phyloP scores from a whole-genome alignment of 1,139 yeast species.

The Saccharomyces hybrid region DNA sequence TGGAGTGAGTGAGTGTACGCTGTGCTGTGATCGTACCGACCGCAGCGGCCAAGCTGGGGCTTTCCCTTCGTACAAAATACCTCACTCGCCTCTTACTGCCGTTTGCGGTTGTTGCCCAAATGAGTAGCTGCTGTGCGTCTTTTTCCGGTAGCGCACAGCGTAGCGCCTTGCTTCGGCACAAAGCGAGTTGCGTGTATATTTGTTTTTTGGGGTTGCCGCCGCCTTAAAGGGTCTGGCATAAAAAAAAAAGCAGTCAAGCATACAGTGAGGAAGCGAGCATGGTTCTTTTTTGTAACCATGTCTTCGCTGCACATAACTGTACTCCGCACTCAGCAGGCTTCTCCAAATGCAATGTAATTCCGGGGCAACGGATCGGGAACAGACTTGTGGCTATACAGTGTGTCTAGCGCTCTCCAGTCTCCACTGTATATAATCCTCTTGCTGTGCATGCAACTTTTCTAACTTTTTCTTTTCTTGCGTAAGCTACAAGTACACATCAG shows the following conservation, averaged over 20 bases:
- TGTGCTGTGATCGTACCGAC: no score
- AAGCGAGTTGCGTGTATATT: no score
- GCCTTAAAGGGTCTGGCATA: background rate
- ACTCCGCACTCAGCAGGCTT: background rate
- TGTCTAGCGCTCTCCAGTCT: background rate
- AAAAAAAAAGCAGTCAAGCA: background rate
- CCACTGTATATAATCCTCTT: background rate
- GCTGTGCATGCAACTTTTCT: background rate
- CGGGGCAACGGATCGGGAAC: background rate
- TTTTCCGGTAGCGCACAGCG: background rate
- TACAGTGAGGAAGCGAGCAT: background rate
- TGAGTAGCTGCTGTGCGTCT: no score
- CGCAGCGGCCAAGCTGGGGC: no score
- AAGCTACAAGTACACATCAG: background rate
- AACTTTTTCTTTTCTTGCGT: background rate
- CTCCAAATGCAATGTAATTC: background rate
- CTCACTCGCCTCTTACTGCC: no score
- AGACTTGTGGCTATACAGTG: no score
- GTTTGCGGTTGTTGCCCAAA: no score
- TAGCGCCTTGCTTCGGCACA: background rate
- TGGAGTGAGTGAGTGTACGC: no score
- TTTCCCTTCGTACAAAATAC: no score
- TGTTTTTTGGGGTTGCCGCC: background rate
- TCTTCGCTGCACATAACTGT: background rate
- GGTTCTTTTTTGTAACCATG: background rate